phyloP scores from a whole-genome alignment of 306 rosid species.

The Mucuna pruriens region DNA sequence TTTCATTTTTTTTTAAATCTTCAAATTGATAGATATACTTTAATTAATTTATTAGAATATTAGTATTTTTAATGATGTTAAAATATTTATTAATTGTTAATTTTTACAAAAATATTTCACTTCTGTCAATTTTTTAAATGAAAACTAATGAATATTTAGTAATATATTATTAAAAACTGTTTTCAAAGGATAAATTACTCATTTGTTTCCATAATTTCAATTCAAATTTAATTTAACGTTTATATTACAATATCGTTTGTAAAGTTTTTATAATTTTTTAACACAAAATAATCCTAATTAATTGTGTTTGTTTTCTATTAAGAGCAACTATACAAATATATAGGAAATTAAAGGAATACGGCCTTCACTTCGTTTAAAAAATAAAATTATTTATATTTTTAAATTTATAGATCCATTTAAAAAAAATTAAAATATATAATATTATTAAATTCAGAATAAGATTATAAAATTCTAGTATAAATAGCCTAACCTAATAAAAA shows the following conservation, averaged over 20 bases:
- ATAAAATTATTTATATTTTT: not conserved
- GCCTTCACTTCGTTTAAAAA: not conserved
- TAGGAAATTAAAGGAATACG: not conserved
- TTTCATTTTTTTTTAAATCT: not conserved
- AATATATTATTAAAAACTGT: not conserved
- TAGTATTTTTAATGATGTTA: not conserved
- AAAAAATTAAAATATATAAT: not conserved
- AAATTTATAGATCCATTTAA: not conserved
- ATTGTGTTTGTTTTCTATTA: not conserved
- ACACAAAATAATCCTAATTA: not conserved
- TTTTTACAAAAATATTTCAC: not conserved
- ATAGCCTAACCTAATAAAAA: not conserved
- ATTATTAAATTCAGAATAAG: not conserved
- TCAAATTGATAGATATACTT: not conserved
- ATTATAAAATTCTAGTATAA: not conserved
- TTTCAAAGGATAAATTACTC: not conserved
- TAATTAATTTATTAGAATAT: not conserved
- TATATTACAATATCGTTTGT: not conserved
- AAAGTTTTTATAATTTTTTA: not conserved
- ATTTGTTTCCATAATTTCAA: not conserved
- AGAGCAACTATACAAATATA: not conserved
- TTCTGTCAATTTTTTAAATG: not conserved
- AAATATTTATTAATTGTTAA: not conserved
- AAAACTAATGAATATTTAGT: not conserved
- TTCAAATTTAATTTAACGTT: not conserved